Evolutionary conservation across 352 stramenopile species (phyloP).

Genomic region (Phytophthora pinifolia): DNA sequence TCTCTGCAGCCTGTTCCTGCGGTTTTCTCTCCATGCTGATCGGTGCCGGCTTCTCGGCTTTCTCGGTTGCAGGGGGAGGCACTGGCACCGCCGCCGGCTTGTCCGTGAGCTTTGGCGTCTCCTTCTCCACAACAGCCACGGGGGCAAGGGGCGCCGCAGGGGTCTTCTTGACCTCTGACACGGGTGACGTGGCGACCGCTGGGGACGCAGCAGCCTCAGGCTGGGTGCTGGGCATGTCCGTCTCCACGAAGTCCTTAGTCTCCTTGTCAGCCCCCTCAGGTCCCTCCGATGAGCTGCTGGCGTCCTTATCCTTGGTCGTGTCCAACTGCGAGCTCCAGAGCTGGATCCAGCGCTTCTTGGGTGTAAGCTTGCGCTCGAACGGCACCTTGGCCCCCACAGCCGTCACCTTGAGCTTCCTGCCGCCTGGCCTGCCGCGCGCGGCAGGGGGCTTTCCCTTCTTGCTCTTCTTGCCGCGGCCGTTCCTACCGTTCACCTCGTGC

Average conservation of each 20-base stretch:
- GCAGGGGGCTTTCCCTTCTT: conserved; percentile 34
- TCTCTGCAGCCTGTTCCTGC: conserved; percentile 12
- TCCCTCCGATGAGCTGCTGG: conserved; percentile 11
- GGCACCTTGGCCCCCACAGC: conserved; percentile 23
- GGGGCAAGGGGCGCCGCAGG: conserved; percentile 5
- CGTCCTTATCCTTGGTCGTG: conserved; percentile 18
- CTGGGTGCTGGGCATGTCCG: neutral
- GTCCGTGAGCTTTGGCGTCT: conserved; percentile 7
- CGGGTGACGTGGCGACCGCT: conserved; percentile 6
- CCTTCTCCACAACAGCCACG: neutral
- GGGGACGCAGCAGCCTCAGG: neutral
- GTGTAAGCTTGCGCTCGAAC: conserved; percentile 48
- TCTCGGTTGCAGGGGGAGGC: neutral
- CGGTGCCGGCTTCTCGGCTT: conserved; percentile 1
- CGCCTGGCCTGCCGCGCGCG: conserved; percentile 28
- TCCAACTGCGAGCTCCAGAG: conserved; percentile 60
- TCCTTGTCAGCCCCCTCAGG: conserved; percentile 11
- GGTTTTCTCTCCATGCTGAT: conserved; percentile 15
- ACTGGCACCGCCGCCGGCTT: neutral
- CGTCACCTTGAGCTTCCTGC: conserved; percentile 43
- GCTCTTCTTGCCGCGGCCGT: conserved; percentile 27
- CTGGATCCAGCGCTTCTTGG: conserved; percentile 82
- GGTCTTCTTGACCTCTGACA: conserved; percentile 11
- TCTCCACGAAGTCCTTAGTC: neutral
- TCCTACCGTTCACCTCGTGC: conserved; percentile 25